These are phyloP conservation scores for Biscutella auriculata DNA, from an alignment of 441 rosid genomes.

Conservation along the genomic window DNA sequence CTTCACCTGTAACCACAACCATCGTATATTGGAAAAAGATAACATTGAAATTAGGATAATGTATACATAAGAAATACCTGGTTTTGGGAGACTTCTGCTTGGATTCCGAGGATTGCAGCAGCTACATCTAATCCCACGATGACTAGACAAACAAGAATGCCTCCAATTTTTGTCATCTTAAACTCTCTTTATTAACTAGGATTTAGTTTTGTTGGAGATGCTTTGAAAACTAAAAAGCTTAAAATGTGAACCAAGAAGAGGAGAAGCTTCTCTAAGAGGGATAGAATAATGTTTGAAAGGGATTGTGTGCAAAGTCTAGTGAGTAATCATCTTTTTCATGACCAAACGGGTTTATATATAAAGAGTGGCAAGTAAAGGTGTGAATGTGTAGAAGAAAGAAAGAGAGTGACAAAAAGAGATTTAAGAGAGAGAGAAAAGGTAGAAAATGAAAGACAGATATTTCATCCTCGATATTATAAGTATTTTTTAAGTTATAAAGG, in stretches of 20 bases:
- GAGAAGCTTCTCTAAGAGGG: not conserved
- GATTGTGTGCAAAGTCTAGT: not conserved
- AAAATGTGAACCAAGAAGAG: slow-evolving; percentile 10
- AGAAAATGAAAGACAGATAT: not conserved
- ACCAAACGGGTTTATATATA: not conserved
- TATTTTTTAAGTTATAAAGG: too few relatives aligned
- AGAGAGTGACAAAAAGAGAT: not conserved
- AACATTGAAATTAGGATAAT: too few relatives aligned
- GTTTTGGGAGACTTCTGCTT: slow-evolving; percentile 80
- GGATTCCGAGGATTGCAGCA: slow-evolving; percentile 75
- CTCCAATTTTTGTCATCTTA: slow-evolving; percentile 38
- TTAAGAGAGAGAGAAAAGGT: not conserved
- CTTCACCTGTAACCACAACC: slow-evolving; percentile 46
- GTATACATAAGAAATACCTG: slow-evolving; percentile 29
- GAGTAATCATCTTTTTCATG: slow-evolving; percentile 4
- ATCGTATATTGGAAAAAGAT: too few relatives aligned
- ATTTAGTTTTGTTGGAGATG: not conserved
- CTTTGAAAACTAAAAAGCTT: not conserved
- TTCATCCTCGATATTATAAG: too few relatives aligned
- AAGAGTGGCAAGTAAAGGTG: slow-evolving; percentile 6
- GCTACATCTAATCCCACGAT: slow-evolving; percentile 67
- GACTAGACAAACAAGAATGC: slow-evolving; percentile 60
- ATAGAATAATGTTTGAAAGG: not conserved
- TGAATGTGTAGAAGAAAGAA: not conserved
- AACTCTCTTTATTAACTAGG: slow-evolving; percentile 11